Evolutionary conservation across 345 rosid species (phyloP), one percentile per base, ranked within the genome.

Genomic region (Capsella bursapastoris): DNA sequence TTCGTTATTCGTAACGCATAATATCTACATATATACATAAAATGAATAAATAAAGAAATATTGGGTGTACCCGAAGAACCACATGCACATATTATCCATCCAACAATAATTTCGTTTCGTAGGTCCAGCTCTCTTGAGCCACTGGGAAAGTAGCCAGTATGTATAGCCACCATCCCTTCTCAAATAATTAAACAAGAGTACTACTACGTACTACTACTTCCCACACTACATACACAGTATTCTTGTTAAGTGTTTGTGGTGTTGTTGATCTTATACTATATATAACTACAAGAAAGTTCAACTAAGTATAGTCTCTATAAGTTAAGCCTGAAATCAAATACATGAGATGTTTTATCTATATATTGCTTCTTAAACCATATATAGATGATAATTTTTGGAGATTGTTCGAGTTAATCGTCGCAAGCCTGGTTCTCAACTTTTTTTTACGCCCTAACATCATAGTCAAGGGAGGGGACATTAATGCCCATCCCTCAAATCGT

Each of bases 31-130:
- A 10, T 41, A 3, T 43, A 13, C 7, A n/a, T 48, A 11, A 41
- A 44, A 45, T 22, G 25, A 6, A 13, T 29, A 16, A 49, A 50
- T 2, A 74, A 57, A 57, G 47, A 35, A 59, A 32, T 40, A 22
- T 40, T 67, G 73, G 37, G 45, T 66, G 78, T 56, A 66, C 53
- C 37, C 45, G 41, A 51, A 59, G 48, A 75, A 74, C 18, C 78
- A 66, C 66, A 66, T 66, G 72, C 72, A 74, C 72, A 66, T 65
- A 59, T 67, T 50, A 59, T 75, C 73, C 73, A 67, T 75, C 78
- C 78, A 75, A 50, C 62, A 59, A 75, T 40, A 67, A 50, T 59
- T 67, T 59, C 40, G 68, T 59, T 67, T 59, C 40, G 68, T 75
- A 75, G 68, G 79, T 7, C 73, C 79, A 51, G 41, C n/a, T 59